Conservation (phyloP, 1,139 yeast species). For the Protomyces gravidus region DNA sequence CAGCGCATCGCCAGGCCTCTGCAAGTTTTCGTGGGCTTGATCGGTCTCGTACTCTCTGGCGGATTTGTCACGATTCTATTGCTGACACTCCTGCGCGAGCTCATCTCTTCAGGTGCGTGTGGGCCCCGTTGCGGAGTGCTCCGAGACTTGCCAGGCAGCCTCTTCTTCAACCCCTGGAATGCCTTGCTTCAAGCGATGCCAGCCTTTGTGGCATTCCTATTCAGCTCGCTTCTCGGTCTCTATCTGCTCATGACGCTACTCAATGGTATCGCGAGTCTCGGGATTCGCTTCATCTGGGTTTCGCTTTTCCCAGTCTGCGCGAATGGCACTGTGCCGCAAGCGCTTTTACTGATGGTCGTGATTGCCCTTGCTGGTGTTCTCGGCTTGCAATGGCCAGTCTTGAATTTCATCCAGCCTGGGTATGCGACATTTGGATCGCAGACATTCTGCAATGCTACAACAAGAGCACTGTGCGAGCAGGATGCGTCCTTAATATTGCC, state of each 20-base stretch:
- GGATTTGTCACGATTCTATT: slow-evolving; percentile 31
- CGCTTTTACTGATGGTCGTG: slow-evolving; percentile 33
- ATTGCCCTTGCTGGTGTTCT: slow-evolving; percentile 33
- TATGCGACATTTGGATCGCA: slow-evolving; percentile 36
- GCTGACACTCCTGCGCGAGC: slow-evolving; percentile 27
- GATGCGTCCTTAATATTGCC: slow-evolving; percentile 28
- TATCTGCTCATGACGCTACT: slow-evolving; percentile 34
- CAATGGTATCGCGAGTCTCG: slow-evolving; percentile 34
- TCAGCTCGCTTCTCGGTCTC: slow-evolving; percentile 32
- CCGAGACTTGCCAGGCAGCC: slow-evolving; percentile 1
- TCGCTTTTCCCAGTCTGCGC: slow-evolving; percentile 34
- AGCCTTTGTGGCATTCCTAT: slow-evolving; percentile 20
- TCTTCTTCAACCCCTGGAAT: slow-evolving; percentile 18
- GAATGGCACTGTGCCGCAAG: slow-evolving; percentile 35
- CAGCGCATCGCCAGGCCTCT: slow-evolving; percentile 32
- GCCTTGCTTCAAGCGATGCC: background rate
- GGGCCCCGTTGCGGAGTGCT: slow-evolving; percentile 33
- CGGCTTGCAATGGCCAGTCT: slow-evolving; percentile 33
- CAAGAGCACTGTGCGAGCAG: slow-evolving; percentile 34
- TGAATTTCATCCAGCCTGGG: slow-evolving; percentile 34
- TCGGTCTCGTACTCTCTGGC: slow-evolving; percentile 30
- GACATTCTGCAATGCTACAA: slow-evolving; percentile 33
- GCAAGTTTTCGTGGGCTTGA: slow-evolving; percentile 31
- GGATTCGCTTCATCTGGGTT: slow-evolving; percentile 35
- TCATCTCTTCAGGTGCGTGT: slow-evolving; percentile 18